A percentile compares a stretch with the other conserved stretches of the same genome.
phyloP scores from a whole-genome alignment of 345 rosid species.

The Arabis alpina region DNA sequence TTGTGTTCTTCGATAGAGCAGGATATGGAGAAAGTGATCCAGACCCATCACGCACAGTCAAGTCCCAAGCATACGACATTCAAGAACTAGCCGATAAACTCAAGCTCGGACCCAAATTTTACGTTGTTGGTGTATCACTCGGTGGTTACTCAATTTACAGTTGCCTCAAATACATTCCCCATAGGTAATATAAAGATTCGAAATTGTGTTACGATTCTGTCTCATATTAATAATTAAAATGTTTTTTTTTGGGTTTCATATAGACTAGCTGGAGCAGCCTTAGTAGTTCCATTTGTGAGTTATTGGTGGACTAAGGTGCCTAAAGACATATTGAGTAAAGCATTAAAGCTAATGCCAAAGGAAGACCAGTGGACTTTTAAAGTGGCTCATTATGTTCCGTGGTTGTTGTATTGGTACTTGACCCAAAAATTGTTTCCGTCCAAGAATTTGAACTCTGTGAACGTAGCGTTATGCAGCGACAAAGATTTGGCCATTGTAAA shows the following conservation, averaged over 20 bases:
- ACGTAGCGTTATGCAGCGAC: constrained; percentile 46
- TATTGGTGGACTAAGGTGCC: constrained; percentile 92
- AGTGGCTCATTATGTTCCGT: constrained; percentile 70
- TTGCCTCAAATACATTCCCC: constrained; percentile 82
- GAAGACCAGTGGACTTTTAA: constrained; percentile 63
- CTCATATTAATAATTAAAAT: not conserved
- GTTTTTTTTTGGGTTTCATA: constrained; percentile 24
- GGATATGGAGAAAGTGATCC: constrained; percentile 99
- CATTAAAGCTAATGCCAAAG: constrained; percentile 45
- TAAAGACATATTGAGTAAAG: constrained; percentile 44
- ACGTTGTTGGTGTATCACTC: constrained; percentile 78
- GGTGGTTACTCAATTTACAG: constrained; percentile 75
- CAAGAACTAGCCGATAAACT: constrained; percentile 84
- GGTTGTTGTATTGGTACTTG: constrained; percentile 91
- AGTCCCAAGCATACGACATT: constrained; percentile 77
- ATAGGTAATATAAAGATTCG: constrained; percentile 44
- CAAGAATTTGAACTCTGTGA: constrained; percentile 53
- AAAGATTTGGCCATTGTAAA: constrained; percentile 52
- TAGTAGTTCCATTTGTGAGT: constrained; percentile 77
- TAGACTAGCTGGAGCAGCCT: constrained; percentile 64
- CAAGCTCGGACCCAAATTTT: constrained; percentile 71
- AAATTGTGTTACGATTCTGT: not conserved
- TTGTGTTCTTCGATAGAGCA: constrained; percentile 76
- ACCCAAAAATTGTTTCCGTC: constrained; percentile 77
- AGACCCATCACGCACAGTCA: constrained; percentile 69